A percentile compares a stretch with the other conserved stretches of the same genome.
Conservation (phyloP, 2,329 filamentous ascomycete genomes). For the Podosphaera aphanis region DNA sequence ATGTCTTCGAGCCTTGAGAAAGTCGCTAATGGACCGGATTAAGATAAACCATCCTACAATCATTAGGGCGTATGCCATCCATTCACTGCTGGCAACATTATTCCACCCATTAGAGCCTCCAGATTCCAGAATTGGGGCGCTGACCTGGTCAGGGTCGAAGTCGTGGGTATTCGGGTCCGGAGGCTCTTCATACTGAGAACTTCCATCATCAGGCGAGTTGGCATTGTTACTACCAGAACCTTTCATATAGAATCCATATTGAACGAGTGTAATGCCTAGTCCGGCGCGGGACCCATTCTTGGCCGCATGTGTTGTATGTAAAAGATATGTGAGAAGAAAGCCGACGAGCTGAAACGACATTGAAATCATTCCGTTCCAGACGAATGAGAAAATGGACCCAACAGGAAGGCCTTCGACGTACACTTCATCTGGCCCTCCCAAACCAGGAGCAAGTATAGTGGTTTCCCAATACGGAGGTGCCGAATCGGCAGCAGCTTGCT, state of each 20-base stretch:
- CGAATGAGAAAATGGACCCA: constrained; percentile 63
- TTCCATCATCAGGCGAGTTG: constrained; percentile 18
- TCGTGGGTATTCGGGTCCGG: constrained; percentile 75
- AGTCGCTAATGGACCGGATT: constrained; percentile 82
- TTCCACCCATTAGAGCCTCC: constrained; percentile 22
- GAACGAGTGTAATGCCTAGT: constrained; percentile 81
- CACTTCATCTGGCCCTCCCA: constrained; percentile 78
- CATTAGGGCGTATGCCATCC: constrained; percentile 84
- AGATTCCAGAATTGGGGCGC: constrained; percentile 17
- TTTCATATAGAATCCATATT: constrained; percentile 94
- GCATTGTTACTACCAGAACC: constrained; percentile 23
- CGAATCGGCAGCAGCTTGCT: constrained; percentile 89
- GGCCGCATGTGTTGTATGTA: constrained; percentile 92
- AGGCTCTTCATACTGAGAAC: constrained; percentile 43
- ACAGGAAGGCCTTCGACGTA: constrained; percentile 93
- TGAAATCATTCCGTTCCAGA: constrained; percentile 90
- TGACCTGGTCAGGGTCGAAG: constrained; percentile 54
- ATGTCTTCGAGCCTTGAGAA: constrained; percentile 64
- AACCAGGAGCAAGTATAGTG: constrained; percentile 79
- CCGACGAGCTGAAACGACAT: constrained; percentile 94
- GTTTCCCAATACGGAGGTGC: constrained; percentile 98
- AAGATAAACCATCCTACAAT: constrained; percentile 95
- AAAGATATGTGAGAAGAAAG: constrained; percentile 89
- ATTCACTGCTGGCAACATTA: constrained; percentile 53
- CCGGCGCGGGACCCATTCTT: constrained; percentile 93